Conservation (phyloP, 2,329 filamentous ascomycete genomes). For the Microdochium trichocladiopsis region DNA sequence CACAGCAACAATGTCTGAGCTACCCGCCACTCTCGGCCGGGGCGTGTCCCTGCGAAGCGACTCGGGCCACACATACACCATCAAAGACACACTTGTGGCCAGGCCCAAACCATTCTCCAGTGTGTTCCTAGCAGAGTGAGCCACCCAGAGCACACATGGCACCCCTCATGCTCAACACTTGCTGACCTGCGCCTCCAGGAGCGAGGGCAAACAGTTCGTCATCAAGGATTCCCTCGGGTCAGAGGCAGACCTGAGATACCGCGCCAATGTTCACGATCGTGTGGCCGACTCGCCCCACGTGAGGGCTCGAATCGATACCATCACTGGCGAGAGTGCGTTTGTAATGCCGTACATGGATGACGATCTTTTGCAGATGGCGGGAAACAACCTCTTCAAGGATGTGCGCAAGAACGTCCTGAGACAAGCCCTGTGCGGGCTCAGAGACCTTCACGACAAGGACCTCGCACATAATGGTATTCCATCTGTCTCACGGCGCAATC, state of each 20-base stretch:
- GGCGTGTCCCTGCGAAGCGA: neutral
- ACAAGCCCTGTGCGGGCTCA: neutral
- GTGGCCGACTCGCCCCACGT: neutral
- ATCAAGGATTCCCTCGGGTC: neutral
- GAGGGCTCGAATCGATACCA: neutral
- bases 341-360: neutral
- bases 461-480: neutral
- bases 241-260: neutral
- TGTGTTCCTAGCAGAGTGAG: neutral
- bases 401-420: neutral
- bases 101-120: neutral
- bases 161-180: neutral
- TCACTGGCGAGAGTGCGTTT: neutral
- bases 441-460: neutral
- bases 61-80: neutral
- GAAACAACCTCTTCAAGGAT: neutral
- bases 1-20: too few relatives aligned
- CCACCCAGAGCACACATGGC: neutral
- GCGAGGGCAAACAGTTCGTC: neutral
- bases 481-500: neutral
- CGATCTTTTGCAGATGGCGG: neutral
- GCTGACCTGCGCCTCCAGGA: neutral
- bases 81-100: slow-evolving; percentile 1
- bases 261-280: neutral
- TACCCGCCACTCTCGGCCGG: too few relatives aligned